phyloP scores from a whole-genome alignment of 192 early-diverging fungal species.

The Mortierella hygrophila region DNA sequence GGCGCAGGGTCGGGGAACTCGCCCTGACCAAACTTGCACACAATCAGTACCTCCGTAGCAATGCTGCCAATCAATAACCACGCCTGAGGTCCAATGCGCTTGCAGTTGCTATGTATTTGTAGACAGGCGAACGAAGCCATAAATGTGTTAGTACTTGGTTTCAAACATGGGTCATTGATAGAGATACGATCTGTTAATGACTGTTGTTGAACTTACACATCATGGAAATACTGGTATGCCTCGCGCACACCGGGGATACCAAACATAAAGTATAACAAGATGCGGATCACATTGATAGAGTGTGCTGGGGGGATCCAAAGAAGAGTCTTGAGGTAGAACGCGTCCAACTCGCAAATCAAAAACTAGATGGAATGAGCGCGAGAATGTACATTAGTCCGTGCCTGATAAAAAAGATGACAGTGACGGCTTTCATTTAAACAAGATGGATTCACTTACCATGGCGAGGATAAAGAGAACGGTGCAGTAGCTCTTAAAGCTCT shows the following conservation, averaged over 20 bases:
- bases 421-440: neutral
- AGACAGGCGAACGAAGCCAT: neutral
- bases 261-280: conserved; percentile 88
- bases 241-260: conserved; percentile 89
- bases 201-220: conserved; percentile 30
- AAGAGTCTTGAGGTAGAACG: conserved; percentile 95
- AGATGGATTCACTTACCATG: conserved; percentile 63
- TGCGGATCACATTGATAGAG: conserved; percentile 80
- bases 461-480: conserved; percentile 81
- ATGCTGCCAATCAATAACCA: conserved; percentile 92
- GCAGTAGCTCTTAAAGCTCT: conserved; percentile 88
- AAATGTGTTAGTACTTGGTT: neutral
- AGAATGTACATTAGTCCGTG: conserved; percentile 1
- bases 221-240: conserved; percentile 90
- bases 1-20: conserved; percentile 90
- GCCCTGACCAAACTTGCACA: conserved; percentile 88
- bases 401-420: neutral
- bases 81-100: conserved; percentile 92
- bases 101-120: conserved; percentile 69
- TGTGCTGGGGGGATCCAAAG: conserved; percentile 94
- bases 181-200: neutral
- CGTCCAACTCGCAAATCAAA: conserved; percentile 88
- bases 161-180: neutral
- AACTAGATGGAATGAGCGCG: conserved; percentile 57
- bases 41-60: conserved; percentile 92